A percentile compares a stretch with the other conserved stretches of the same genome.
Evolutionary conservation across 1,284 basidiomycete species (phyloP).

Genomic region (Cutaneotrichosporon daszewskae): DNA sequence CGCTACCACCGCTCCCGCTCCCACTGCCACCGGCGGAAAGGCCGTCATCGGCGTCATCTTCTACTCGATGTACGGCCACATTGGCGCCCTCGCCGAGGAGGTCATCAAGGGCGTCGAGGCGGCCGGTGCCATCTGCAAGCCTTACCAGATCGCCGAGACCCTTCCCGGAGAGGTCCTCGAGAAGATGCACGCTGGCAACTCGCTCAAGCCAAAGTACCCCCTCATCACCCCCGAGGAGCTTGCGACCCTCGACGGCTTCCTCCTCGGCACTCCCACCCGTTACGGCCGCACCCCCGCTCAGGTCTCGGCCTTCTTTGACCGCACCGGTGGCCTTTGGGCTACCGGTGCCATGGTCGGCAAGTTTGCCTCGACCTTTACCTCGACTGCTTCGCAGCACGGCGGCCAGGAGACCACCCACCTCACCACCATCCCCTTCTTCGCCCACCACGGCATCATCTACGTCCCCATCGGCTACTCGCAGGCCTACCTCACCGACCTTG

Average conservation of each 20-base stretch:
- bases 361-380: constrained; percentile 51
- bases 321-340: constrained; percentile 69
- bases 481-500: constrained; percentile 56
- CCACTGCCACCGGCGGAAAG: constrained; percentile 10
- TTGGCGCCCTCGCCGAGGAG: constrained; percentile 69
- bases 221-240: constrained; percentile 63
- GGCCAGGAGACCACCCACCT: constrained; percentile 57
- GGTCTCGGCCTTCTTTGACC: constrained; percentile 58
- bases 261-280: constrained; percentile 70
- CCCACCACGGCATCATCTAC: constrained; percentile 60
- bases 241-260: constrained; percentile 54
- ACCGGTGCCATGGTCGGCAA: constrained; percentile 69
- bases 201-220: constrained; percentile 58
- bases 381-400: constrained; percentile 43
- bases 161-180: constrained; percentile 68
- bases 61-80: constrained; percentile 78
- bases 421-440: constrained; percentile 63
- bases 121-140: constrained; percentile 65
- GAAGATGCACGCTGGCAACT: constrained; percentile 63
- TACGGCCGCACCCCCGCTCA: constrained; percentile 54
- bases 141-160: constrained; percentile 76
- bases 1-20: constrained; percentile 1
- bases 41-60: constrained; percentile 72
- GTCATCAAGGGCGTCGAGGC: constrained; percentile 65
- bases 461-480: constrained; percentile 73